phyloP scores from a whole-genome alignment of 345 rosid species.

The Pistacia integerrima region DNA sequence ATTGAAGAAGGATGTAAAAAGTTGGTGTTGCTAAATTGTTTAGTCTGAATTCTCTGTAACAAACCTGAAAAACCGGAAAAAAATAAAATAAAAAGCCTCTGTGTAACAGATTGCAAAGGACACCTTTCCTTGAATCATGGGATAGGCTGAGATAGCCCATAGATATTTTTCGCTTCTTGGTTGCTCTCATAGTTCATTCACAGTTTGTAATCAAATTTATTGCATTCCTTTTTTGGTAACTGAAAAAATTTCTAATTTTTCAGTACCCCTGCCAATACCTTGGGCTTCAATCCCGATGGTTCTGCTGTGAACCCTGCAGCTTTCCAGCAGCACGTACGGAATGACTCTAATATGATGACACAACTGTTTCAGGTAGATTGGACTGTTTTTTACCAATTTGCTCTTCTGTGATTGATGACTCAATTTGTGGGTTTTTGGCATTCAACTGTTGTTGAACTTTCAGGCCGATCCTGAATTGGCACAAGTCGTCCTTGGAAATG shows the following conservation, averaged over 20 bases:
- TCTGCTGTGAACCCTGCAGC: slow-evolving; percentile 91
- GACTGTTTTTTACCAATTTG: not conserved
- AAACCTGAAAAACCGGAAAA: not conserved
- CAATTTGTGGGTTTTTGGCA: slow-evolving; percentile 3
- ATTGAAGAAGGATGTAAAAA: not conserved
- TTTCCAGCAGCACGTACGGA: slow-evolving; percentile 77
- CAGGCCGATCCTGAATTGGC: slow-evolving; percentile 94
- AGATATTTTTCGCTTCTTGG: not conserved
- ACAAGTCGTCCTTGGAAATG: slow-evolving; percentile 78
- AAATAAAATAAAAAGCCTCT: not conserved
- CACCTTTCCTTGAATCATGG: not conserved
- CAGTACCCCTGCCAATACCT: slow-evolving; percentile 56
- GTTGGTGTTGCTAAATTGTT: not conserved
- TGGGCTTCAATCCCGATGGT: slow-evolving; percentile 80
- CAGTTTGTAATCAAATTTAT: not conserved
- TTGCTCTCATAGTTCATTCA: not conserved
- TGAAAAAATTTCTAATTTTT: slow-evolving; percentile 18
- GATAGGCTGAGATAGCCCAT: not conserved
- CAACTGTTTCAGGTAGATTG: slow-evolving; percentile 79
- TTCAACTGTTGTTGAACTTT: slow-evolving; percentile 14
- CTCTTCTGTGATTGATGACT: not conserved
- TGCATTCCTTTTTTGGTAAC: slow-evolving; percentile 6
- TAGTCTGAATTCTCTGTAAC: not conserved
- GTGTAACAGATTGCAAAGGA: too few relatives aligned
- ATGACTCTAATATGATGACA: slow-evolving; percentile 74